A percentile compares a stretch with the other conserved stretches of the same genome.
Conservation (phyloP, 768 basidiomycete genomes). For the Clathrus columnatus region DNA sequence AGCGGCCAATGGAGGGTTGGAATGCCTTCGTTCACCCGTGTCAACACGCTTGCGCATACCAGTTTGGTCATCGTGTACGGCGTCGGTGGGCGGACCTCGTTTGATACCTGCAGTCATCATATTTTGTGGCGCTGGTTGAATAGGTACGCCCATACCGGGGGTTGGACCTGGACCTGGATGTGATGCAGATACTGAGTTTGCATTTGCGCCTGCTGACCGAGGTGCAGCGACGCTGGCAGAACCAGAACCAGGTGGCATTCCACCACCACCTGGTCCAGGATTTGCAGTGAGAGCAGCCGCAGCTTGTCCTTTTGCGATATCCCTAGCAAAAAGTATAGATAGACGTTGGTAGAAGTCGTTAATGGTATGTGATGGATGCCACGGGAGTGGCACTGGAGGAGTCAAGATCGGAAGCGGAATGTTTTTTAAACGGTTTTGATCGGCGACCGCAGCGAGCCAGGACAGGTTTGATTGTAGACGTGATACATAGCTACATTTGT, state of each 20-base stretch:
- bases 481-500: conserved; percentile 33
- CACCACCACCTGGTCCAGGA: not conserved
- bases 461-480: conserved; percentile 64
- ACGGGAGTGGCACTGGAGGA: conserved; percentile 29
- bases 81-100: conserved; percentile 53
- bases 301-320: conserved; percentile 39
- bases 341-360: conserved; percentile 58
- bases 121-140: conserved; percentile 14
- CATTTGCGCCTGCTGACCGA: not conserved
- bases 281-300: not conserved
- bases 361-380: not conserved
- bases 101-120: conserved; percentile 35
- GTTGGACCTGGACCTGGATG: conserved; percentile 16
- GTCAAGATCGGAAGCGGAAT: conserved; percentile 50
- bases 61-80: conserved; percentile 21
- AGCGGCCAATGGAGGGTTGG: conserved; percentile 22
- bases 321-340: conserved; percentile 52
- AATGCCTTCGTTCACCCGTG: conserved; percentile 51
- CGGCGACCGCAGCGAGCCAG: conserved; percentile 63
- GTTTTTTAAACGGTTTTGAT: conserved; percentile 34
- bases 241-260: not conserved
- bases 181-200: not conserved
- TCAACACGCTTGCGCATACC: conserved; percentile 54
- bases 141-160: conserved; percentile 21
- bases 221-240: not conserved